These are phyloP conservation scores for Aspergillus biplanus DNA, from an alignment of 495 filamentous ascomycete genomes.

Conservation along the genomic window DNA sequence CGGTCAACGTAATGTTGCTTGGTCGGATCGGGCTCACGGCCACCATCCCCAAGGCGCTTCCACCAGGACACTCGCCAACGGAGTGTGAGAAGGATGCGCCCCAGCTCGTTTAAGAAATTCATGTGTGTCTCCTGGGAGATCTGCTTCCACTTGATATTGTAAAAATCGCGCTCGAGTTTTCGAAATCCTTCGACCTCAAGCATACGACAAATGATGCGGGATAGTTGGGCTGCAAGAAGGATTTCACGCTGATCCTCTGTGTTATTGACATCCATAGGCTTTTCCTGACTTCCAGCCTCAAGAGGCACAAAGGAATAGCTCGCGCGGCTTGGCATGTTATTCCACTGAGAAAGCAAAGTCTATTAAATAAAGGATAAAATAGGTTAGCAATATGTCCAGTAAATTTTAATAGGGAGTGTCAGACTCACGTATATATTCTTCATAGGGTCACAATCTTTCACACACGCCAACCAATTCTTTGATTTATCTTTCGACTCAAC, in stretches of 20 bases:
- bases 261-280: constrained; percentile 47
- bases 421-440: constrained; percentile 46
- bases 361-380: constrained; percentile 16
- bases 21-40: constrained; percentile 44
- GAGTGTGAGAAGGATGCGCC: constrained; percentile 49
- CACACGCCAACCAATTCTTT: constrained; percentile 52
- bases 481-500: constrained; percentile 54
- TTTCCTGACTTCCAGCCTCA: constrained; percentile 37
- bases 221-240: constrained; percentile 51
- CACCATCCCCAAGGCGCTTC: constrained; percentile 50
- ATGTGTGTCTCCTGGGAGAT: constrained; percentile 49
- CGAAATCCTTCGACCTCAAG: constrained; percentile 56
- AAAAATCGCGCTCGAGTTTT: constrained; percentile 52
- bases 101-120: constrained; percentile 49
- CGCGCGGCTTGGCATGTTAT: constrained; percentile 57
- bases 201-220: constrained; percentile 54
- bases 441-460: constrained; percentile 51
- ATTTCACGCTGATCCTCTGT: constrained; percentile 47
- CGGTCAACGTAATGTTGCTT: constrained; percentile 52
- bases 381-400: constrained; percentile 10
- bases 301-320: constrained; percentile 48
- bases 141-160: constrained; percentile 56
- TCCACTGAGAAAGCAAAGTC: constrained; percentile 52
- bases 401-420: neutral
- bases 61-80: constrained; percentile 57